phyloP scores from a whole-genome alignment of 352 stramenopile genomes.

The Thalassiosira exigua region DNA sequence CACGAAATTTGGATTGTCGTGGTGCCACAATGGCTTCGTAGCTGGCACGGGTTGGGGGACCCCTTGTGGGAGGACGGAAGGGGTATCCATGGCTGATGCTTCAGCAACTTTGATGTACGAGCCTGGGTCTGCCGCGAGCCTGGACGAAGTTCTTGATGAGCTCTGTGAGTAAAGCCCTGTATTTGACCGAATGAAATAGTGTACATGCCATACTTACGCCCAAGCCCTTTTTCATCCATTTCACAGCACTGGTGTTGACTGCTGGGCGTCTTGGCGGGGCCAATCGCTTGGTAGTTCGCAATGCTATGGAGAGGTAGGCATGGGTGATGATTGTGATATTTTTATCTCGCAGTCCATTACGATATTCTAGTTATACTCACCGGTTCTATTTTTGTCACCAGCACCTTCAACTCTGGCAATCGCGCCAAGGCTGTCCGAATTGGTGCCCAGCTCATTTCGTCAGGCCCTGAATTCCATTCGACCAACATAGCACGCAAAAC shows the following conservation, averaged over 20 bases:
- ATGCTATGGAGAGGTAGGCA: no score
- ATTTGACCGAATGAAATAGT: no score
- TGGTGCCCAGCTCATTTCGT: constrained; percentile 61
- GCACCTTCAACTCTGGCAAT: constrained; percentile 9
- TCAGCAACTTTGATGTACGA: not conserved
- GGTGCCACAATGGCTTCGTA: constrained; percentile 14
- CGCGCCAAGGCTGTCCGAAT: constrained; percentile 25
- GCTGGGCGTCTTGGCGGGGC: no score
- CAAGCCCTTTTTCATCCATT: no score
- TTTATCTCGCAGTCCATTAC: no score
- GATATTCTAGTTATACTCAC: not conserved
- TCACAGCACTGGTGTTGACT: constrained; percentile 6
- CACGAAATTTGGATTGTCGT: constrained; percentile 20
- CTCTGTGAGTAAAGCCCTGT: no score
- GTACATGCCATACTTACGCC: no score
- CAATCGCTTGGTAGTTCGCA: no score
- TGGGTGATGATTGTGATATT: no score
- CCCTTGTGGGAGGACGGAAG: not conserved
- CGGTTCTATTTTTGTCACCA: not conserved
- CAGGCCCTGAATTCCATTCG: constrained; percentile 69
- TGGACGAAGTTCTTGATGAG: constrained; percentile 8
- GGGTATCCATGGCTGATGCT: no score
- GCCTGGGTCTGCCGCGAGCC: not conserved
- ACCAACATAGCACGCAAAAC: constrained; percentile 22
- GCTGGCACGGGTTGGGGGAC: not conserved